Evolutionary conservation across 768 basidiomycete genomes (phyloP).

Genomic region (Boletales sp.): DNA sequence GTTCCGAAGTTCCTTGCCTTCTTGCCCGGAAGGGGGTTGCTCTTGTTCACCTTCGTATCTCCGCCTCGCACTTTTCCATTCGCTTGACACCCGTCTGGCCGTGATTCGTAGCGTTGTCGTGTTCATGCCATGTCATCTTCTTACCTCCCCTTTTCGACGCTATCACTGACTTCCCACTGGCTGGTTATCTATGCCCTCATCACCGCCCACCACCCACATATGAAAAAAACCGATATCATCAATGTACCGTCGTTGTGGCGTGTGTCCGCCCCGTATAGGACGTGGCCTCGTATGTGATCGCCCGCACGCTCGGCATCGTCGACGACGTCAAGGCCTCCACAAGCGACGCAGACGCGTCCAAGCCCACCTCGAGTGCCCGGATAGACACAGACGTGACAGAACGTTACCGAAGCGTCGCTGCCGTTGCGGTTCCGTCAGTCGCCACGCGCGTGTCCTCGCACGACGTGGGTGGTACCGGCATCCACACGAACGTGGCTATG

Average conservation of each 20-base stretch:
- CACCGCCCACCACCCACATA: neutral
- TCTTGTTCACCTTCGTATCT: slow-evolving; percentile 10
- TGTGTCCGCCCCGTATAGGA: slow-evolving; percentile 46
- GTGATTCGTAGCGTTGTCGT: slow-evolving; percentile 3
- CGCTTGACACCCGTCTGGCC: neutral
- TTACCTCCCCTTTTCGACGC: neutral
- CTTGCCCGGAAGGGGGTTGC: neutral
- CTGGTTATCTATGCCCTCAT: neutral
- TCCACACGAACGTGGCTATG: neutral
- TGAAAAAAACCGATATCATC: neutral
- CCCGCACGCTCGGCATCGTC: slow-evolving; percentile 74
- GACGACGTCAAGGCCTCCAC: slow-evolving; percentile 75
- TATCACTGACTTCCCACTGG: neutral
- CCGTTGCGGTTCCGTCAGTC: neutral
- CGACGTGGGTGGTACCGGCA: neutral
- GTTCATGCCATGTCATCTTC: neutral
- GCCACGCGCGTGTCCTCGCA: neutral
- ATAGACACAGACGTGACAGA: neutral
- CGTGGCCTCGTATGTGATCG: slow-evolving; percentile 77
- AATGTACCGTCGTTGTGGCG: neutral
- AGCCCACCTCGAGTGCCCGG: too few species aligned
- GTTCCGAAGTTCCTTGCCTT: slow-evolving; percentile 7
- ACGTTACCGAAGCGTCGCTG: neutral
- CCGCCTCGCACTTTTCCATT: slow-evolving; percentile 5
- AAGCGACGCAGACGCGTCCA: slow-evolving; percentile 38